phyloP scores from a whole-genome alignment of 2,329 filamentous ascomycete species.

The Aspergillus hiratsukae region DNA sequence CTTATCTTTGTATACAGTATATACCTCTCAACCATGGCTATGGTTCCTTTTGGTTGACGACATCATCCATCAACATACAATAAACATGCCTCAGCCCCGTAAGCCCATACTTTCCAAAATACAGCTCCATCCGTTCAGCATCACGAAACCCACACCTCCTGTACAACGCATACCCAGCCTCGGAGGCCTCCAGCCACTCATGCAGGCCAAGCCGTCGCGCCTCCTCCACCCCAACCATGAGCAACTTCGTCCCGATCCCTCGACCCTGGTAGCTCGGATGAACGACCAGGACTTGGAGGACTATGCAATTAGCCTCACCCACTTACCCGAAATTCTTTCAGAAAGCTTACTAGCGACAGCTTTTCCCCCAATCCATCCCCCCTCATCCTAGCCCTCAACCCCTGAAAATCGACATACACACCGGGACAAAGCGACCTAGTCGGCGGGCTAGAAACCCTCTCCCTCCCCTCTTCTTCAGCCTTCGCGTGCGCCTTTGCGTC shows the following conservation, averaged over 20 bases:
- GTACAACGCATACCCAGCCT: neutral
- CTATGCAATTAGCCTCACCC: neutral
- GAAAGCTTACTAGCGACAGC: neutral
- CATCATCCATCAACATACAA: neutral
- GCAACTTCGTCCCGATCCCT: neutral
- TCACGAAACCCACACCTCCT: slow-evolving; percentile 2
- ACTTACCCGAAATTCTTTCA: neutral
- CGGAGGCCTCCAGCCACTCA: slow-evolving; percentile 2
- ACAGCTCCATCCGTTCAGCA: neutral
- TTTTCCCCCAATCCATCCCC: neutral
- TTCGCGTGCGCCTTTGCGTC: neutral
- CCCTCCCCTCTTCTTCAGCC: neutral
- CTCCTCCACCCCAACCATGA: slow-evolving; percentile 1
- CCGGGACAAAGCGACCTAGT: neutral
- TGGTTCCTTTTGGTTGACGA: too few species aligned
- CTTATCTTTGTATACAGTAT: too few species aligned
- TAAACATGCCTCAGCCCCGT: neutral
- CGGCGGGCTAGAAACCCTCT: neutral
- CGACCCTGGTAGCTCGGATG: neutral
- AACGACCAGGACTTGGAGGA: slow-evolving; percentile 2
- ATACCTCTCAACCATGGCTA: too few species aligned
- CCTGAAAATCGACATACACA: slow-evolving; percentile 1
- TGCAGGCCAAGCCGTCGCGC: neutral
- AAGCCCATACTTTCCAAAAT: neutral
- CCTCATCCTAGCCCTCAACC: neutral